phyloP scores from a whole-genome alignment of 306 rosid genomes.

The Castanea crenata region DNA sequence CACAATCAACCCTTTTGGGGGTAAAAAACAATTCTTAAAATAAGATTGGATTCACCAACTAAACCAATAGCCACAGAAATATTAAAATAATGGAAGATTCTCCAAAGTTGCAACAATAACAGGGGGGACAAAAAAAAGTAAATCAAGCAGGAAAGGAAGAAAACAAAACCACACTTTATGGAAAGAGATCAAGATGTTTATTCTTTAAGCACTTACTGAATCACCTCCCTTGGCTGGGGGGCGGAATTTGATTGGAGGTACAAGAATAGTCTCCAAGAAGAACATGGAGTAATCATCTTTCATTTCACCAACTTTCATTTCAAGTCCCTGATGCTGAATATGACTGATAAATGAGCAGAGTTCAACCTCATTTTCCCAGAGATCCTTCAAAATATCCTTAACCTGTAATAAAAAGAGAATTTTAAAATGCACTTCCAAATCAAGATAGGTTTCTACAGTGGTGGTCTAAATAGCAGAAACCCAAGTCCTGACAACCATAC shows the following conservation, averaged over 20 bases:
- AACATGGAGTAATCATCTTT: constrained; percentile 70
- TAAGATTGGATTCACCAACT: background rate
- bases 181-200: background rate
- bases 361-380: constrained; percentile 77
- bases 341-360: constrained; percentile 63
- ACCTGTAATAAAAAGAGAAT: constrained; percentile 42
- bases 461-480: background rate
- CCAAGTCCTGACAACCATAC: background rate
- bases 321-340: constrained; percentile 67
- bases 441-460: background rate
- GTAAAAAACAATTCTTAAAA: background rate
- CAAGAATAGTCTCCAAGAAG: constrained; percentile 82
- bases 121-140: background rate
- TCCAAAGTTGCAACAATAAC: background rate
- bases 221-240: constrained; percentile 86
- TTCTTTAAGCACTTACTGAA: constrained; percentile 47
- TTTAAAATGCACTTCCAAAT: background rate
- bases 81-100: background rate
- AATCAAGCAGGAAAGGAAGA: background rate
- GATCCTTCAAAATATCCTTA: constrained; percentile 40
- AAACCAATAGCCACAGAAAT: background rate
- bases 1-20: background rate
- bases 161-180: background rate
- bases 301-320: constrained; percentile 64
- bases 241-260: constrained; percentile 88